Conservation (phyloP, 148 eudicot species). For the Gaultheria prostrata region DNA sequence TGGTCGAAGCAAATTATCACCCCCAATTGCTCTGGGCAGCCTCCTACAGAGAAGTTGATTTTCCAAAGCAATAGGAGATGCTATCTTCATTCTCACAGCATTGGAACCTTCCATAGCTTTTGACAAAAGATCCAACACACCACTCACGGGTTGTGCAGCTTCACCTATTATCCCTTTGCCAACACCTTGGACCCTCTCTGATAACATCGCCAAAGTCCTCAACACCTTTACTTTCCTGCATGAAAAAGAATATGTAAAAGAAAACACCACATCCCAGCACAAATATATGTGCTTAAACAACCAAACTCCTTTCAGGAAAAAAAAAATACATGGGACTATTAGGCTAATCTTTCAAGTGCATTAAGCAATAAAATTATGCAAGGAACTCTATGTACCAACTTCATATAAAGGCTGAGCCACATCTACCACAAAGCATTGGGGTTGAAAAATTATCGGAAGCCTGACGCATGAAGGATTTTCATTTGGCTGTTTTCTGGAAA, state of each 20-base stretch:
- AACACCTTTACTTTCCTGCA: constrained; percentile 80
- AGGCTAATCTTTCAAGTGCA: background rate
- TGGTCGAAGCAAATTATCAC: constrained; percentile 90
- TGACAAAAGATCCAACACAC: constrained; percentile 86
- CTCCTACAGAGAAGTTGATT: constrained; percentile 92
- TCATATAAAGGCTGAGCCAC: background rate
- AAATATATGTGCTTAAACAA: background rate
- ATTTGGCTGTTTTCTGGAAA: background rate
- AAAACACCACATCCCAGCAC: background rate
- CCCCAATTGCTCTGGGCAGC: constrained; percentile 87
- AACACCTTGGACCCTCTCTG: constrained; percentile 97
- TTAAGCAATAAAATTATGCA: background rate
- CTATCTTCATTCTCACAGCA: constrained; percentile 94
- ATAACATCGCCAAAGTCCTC: constrained; percentile 93
- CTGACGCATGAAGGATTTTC: background rate
- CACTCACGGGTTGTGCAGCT: constrained; percentile 97
- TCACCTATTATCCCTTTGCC: constrained; percentile 97
- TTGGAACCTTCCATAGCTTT: constrained; percentile 99
- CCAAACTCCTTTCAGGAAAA: too few species aligned
- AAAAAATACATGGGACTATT: background rate
- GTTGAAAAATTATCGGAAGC: background rate
- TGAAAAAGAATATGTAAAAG: constrained; percentile 18
- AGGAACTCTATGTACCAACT: background rate
- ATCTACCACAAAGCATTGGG: background rate
- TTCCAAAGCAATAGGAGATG: constrained; percentile 91